Evolutionary conservation across 371 early-diverging fungal genomes (phyloP), one percentile per base, ranked within the genome.

Genomic region (Zopfochytrium polystomum): DNA sequence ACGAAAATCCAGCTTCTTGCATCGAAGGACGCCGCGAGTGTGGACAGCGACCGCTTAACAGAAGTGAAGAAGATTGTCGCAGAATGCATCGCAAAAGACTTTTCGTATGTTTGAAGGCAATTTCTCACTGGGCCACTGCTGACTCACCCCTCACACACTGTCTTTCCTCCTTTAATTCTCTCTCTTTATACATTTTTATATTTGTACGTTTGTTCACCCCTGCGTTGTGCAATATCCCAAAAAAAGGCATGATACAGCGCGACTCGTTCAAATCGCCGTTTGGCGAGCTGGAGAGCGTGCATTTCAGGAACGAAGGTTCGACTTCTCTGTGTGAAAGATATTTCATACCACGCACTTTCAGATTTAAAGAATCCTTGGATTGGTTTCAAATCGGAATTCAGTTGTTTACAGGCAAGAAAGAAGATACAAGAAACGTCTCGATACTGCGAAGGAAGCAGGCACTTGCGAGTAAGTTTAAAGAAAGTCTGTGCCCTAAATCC

Each of bases 321-420:
- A n/a, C 50, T 50, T 34, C 29, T 13, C 2, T 9, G 15, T 57
- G 20, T n/a, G 43, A 15, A 43, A 18, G 25, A 18, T 7, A 3
- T 47, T 50, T 30, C 26, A 1, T 1, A 7, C 6, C 30, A 20
- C 27, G 11, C 9, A 26, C 18, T 52, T 45, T 34, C 23, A 65
- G 65, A 9, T 55, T 33, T 35, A 46, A 59, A 51, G 60, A 65
- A 9, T 60, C 66, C 4, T 42, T 65, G 18, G 52, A 52, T 25
- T 65, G 60, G 66, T 55, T 60, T n/a, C 38, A 50, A 26, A 47
- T 65, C 2, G 60, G 52, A 3, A 30, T 65, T 25, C 60, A 65
- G 33, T 56, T 65, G 2, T 45, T 35, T 3, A 55, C 56, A 6
- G 60, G 56, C 1, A 46, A 32, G 2, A 0, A 13, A 9, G 55